Percentiles rank a stretch among this genome's conserved stretches.
Evolutionary conservation across 2,329 filamentous ascomycete species (phyloP).

Genomic region (Aureobasidium sp.): DNA sequence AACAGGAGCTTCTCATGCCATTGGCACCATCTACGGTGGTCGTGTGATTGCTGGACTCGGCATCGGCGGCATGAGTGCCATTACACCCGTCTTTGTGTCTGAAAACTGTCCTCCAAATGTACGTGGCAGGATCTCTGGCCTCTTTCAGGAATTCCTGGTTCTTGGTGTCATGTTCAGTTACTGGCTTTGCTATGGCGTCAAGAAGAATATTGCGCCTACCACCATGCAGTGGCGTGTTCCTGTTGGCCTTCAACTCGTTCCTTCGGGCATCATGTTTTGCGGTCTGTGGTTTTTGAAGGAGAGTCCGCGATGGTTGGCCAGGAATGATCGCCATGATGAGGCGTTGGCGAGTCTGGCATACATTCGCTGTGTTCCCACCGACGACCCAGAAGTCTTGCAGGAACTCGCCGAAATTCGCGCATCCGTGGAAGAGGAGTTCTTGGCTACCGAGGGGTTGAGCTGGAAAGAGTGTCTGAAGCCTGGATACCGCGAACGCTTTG

Average conservation of each 20-base stretch:
- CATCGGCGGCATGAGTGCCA: conserved; percentile 47
- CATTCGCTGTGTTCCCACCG: conserved; percentile 43
- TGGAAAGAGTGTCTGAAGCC: conserved; percentile 35
- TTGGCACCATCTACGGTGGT: conserved; percentile 60
- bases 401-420: conserved; percentile 36
- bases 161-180: conserved; percentile 45
- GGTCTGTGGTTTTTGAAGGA: conserved; percentile 44
- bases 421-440: conserved; percentile 37
- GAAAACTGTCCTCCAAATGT: conserved; percentile 55
- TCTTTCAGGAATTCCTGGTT: conserved; percentile 53
- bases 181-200: conserved; percentile 27
- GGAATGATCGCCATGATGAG: conserved; percentile 60
- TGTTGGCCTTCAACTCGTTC: conserved; percentile 56
- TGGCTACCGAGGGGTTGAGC: conserved; percentile 35
- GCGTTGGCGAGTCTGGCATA: conserved; percentile 46
- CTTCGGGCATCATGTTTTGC: conserved; percentile 48
- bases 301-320: conserved; percentile 60
- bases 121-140: conserved; percentile 50
- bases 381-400: conserved; percentile 21
- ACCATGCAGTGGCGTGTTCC: conserved; percentile 43
- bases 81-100: conserved; percentile 53
- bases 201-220: conserved; percentile 14
- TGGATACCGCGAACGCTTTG: conserved; percentile 50
- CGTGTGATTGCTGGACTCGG: conserved; percentile 51
- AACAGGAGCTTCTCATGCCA: conserved; percentile 50